Evolutionary conservation across 768 basidiomycete genomes (phyloP).

Genomic region (Tricholomella constricta): DNA sequence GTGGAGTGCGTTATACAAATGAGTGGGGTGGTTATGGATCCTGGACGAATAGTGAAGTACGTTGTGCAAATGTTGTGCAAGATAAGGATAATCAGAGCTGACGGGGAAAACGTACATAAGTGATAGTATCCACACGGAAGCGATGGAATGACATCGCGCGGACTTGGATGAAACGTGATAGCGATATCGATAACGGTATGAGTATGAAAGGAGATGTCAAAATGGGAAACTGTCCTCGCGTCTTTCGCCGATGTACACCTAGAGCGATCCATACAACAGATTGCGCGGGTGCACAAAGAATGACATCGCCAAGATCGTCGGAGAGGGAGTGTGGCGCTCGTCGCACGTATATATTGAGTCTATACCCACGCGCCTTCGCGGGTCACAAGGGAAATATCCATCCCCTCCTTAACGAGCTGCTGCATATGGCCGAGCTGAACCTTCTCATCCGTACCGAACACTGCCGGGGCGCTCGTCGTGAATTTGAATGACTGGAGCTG

Average conservation of each 20-base stretch:
- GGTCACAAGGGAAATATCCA: slow-evolving; percentile 2
- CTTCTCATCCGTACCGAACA: slow-evolving; percentile 1
- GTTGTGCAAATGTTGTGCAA: neutral
- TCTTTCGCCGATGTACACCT: neutral
- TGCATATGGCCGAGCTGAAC: slow-evolving; percentile 4
- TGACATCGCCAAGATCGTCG: neutral
- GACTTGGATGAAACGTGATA: neutral
- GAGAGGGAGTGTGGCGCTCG: neutral
- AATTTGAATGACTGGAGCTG: slow-evolving; percentile 10
- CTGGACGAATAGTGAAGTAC: neutral
- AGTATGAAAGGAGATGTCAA: neutral
- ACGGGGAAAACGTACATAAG: neutral
- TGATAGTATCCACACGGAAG: neutral
- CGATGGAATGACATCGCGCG: neutral
- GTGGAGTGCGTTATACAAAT: too few relatives aligned
- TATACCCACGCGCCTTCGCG: slow-evolving; percentile 12
- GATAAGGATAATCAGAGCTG: neutral
- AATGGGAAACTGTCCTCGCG: neutral
- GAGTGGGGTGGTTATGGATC: neutral
- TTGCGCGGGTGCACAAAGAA: neutral
- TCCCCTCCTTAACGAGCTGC: slow-evolving; percentile 6
- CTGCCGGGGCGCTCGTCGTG: neutral
- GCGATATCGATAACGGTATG: neutral
- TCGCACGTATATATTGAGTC: neutral
- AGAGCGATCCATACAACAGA: neutral